Percentiles rank a stretch among this genome's conserved stretches.
These are phyloP conservation scores for Candida nanaspora DNA, from an alignment of 805 yeast species.

Conservation along the genomic window DNA sequence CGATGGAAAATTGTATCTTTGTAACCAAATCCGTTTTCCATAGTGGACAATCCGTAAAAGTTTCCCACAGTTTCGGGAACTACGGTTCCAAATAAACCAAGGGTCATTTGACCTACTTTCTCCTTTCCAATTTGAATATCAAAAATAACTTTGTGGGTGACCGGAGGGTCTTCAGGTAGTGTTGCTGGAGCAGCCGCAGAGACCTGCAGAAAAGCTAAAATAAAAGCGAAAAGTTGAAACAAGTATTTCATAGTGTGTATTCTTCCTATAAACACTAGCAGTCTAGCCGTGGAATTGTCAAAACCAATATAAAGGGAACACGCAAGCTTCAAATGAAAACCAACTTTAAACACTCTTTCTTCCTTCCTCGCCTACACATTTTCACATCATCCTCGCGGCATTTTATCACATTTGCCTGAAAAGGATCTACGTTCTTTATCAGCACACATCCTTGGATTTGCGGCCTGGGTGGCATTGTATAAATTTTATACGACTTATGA, in stretches of 20 bases:
- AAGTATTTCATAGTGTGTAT: background rate
- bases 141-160: constrained; percentile 40
- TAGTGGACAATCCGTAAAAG: constrained; percentile 42
- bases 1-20: constrained; percentile 63
- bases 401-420: too few relatives aligned
- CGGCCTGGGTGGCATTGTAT: too few relatives aligned
- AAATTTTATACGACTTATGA: too few relatives aligned
- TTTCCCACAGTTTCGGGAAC: constrained; percentile 60
- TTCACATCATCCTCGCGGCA: too few relatives aligned
- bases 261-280: too few relatives aligned
- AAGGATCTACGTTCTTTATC: too few relatives aligned
- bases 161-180: constrained; percentile 34
- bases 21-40: constrained; percentile 35
- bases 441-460: too few relatives aligned
- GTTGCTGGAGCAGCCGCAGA: background rate
- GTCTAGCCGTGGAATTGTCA: too few relatives aligned
- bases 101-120: constrained; percentile 35
- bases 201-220: background rate
- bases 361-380: too few relatives aligned
- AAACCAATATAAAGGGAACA: too few relatives aligned
- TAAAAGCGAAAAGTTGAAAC: background rate
- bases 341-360: too few relatives aligned
- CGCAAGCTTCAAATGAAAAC: too few relatives aligned
- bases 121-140: constrained; percentile 27
- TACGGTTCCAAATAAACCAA: constrained; percentile 60